These are phyloP conservation scores for Kwoniella sp. DNA, from an alignment of 768 basidiomycete genomes.

Conservation along the genomic window DNA sequence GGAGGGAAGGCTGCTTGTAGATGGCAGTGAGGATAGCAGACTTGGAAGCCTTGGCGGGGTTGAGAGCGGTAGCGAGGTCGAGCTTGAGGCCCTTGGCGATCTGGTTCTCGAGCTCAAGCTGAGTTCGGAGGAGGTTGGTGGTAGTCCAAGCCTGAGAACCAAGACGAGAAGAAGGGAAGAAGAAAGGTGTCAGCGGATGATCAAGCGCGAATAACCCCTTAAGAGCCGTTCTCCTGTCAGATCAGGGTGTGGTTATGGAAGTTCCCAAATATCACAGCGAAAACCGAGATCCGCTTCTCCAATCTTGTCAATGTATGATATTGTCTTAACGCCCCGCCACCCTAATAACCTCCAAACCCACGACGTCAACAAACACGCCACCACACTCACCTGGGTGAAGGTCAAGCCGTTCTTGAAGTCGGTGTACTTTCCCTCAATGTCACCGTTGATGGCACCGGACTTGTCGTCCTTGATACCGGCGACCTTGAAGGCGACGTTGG, in stretches of 20 bases:
- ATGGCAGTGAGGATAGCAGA: constrained; percentile 75
- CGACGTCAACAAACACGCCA: background rate
- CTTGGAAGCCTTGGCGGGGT: constrained; percentile 84
- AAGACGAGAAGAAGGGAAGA: background rate
- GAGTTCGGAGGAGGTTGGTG: constrained; percentile 83
- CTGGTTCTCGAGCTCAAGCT: constrained; percentile 94
- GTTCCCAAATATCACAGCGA: no score
- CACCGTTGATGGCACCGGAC: constrained; percentile 73
- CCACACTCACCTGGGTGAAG: constrained; percentile 65
- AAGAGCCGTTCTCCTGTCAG: no score
- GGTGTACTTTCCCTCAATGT: constrained; percentile 92
- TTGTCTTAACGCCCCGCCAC: background rate
- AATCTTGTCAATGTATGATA: background rate
- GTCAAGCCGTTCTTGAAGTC: constrained; percentile 90
- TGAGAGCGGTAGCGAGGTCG: constrained; percentile 77
- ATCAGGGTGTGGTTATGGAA: no score
- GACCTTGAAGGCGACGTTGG: constrained; percentile 91
- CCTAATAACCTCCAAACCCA: no score
- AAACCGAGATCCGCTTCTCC: no score
- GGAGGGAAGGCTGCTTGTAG: constrained; percentile 95
- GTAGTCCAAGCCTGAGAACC: constrained; percentile 83
- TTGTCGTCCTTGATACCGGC: constrained; percentile 78
- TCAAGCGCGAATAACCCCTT: no score
- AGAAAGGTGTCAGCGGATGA: no score
- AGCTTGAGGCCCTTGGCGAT: constrained; percentile 97